phyloP scores from a whole-genome alignment of 805 yeast species.

The Suhomyces xylopsoci region DNA sequence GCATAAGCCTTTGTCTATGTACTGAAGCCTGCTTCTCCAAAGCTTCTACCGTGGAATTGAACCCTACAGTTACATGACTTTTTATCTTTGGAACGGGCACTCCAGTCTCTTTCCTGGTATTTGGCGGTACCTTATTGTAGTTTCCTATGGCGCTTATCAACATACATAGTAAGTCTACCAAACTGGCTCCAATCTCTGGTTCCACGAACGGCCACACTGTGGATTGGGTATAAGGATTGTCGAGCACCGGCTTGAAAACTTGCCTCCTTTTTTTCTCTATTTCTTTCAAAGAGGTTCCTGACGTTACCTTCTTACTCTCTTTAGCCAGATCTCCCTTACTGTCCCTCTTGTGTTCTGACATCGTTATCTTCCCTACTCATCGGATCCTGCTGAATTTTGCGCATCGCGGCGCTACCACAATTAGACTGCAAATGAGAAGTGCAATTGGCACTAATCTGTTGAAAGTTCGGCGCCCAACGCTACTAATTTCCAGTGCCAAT shows the following conservation, averaged over 20 bases:
- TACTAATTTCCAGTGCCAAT: no score
- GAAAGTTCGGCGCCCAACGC: no score
- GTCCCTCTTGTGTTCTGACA: background rate
- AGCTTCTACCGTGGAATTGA: slow-evolving; percentile 50
- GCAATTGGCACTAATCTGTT: no score
- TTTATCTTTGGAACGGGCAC: slow-evolving; percentile 24
- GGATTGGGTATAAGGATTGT: slow-evolving; percentile 57
- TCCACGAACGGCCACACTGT: slow-evolving; percentile 41
- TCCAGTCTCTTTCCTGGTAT: background rate
- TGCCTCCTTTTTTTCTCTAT: slow-evolving; percentile 50
- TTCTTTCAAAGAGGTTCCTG: slow-evolving; percentile 41
- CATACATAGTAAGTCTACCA: slow-evolving; percentile 35
- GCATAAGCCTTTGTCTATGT: slow-evolving; percentile 11
- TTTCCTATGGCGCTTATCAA: slow-evolving; percentile 32
- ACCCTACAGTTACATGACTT: slow-evolving; percentile 41
- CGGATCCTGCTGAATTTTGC: background rate
- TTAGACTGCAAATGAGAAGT: background rate
- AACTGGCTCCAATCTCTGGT: slow-evolving; percentile 32
- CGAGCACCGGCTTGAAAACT: slow-evolving; percentile 62
- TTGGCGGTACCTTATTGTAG: slow-evolving; percentile 15
- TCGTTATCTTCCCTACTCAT: background rate
- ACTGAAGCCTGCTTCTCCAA: slow-evolving; percentile 44
- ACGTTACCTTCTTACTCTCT: background rate
- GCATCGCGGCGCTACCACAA: slow-evolving; percentile 1
- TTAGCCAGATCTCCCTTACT: background rate